Conservation (phyloP, 1,284 basidiomycete genomes). For the Cryptococcus sp. region DNA sequence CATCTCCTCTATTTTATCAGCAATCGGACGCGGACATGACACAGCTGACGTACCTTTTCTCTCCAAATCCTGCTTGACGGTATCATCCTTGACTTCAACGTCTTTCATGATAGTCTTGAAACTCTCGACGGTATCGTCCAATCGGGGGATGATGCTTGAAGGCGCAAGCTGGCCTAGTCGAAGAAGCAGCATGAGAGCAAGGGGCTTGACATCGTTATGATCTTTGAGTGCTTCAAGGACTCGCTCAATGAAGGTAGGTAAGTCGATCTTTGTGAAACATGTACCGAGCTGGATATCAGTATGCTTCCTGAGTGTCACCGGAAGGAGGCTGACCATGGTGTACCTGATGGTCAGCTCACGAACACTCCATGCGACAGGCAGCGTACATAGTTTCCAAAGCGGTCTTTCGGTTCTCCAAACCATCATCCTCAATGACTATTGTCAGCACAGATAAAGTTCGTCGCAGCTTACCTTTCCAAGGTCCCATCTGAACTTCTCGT, state of each 20-base stretch:
- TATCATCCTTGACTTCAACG: constrained; percentile 80
- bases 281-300: constrained; percentile 50
- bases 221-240: constrained; percentile 82
- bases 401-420: constrained; percentile 63
- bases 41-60: constrained; percentile 55
- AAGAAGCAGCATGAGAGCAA: constrained; percentile 92
- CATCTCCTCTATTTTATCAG: constrained; percentile 59
- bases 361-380: neutral
- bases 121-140: constrained; percentile 78
- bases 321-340: neutral
- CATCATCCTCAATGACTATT: constrained; percentile 44
- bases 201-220: constrained; percentile 94
- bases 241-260: constrained; percentile 75
- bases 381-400: constrained; percentile 89
- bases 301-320: neutral
- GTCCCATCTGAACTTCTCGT: constrained; percentile 94
- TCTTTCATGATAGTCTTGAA: constrained; percentile 90
- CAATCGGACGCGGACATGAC: neutral
- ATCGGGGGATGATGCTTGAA: constrained; percentile 69
- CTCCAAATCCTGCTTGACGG: constrained; percentile 95
- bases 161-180: constrained; percentile 81
- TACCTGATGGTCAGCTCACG: neutral
- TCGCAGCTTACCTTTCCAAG: constrained; percentile 68
- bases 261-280: constrained; percentile 76
- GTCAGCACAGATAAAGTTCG: neutral